A percentile compares a stretch with the other conserved stretches of the same genome.
phyloP scores from a whole-genome alignment of 805 yeast genomes.

The Saccharomycopsis selenospora region DNA sequence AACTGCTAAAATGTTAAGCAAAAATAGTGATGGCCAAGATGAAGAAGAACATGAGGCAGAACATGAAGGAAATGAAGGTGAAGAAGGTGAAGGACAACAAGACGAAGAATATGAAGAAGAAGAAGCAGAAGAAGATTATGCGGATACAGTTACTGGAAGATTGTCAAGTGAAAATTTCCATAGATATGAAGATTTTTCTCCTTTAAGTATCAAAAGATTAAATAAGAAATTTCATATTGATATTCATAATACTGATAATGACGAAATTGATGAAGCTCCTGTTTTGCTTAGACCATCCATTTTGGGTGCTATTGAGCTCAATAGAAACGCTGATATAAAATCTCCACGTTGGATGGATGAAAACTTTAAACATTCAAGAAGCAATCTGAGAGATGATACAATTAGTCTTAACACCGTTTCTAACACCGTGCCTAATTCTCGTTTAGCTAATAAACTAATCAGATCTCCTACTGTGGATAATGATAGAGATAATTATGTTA shows the following conservation, averaged over 20 bases:
- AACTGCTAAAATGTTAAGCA: not conserved
- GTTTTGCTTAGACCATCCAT: constrained; percentile 31
- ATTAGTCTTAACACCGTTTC: not conserved
- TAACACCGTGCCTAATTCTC: no score
- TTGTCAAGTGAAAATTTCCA: not conserved
- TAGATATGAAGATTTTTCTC: not conserved
- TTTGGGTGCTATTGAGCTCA: constrained; percentile 33
- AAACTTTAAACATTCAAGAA: not conserved
- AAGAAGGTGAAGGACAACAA: not conserved
- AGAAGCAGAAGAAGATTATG: not conserved
- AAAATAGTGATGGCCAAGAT: not conserved
- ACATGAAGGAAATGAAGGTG: constrained; percentile 4
- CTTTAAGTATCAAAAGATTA: not conserved
- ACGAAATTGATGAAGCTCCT: not conserved
- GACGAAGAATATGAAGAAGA: not conserved
- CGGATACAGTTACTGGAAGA: not conserved
- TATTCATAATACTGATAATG: not conserved
- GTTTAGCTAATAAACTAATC: no score
- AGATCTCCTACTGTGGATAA: not conserved
- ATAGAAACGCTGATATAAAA: constrained; percentile 21
- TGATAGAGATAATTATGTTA: not conserved
- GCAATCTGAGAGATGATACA: not conserved
- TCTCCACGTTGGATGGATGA: constrained; percentile 3
- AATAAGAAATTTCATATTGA: not conserved
- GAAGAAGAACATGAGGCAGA: constrained; percentile 3